Evolutionary conservation across 768 basidiomycete species (phyloP).

Genomic region (Postia placenta): DNA sequence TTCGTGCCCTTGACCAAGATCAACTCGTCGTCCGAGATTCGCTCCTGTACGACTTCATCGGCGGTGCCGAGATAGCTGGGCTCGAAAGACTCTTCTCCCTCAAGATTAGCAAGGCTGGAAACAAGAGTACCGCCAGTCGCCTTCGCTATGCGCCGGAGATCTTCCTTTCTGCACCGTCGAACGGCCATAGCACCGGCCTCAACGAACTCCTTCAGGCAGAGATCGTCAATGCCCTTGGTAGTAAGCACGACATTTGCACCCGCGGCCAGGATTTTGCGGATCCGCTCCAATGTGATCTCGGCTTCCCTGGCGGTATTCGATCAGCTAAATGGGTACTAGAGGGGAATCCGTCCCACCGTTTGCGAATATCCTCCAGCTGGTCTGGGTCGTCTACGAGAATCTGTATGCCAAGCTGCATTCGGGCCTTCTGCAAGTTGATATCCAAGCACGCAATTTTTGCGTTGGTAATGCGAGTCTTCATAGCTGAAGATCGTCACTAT

Average conservation of each 20-base stretch:
- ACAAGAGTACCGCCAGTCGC: conserved; percentile 94
- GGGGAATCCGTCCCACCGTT: conserved; percentile 51
- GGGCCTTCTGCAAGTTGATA: conserved; percentile 92
- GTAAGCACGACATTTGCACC: conserved; percentile 97
- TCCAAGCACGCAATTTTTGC: conserved; percentile 99
- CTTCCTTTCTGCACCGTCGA: conserved; percentile 95
- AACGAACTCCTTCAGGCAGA: conserved; percentile 97
- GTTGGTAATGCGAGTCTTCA: conserved; percentile 90
- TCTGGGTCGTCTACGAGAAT: conserved; percentile 96
- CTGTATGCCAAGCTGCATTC: conserved; percentile 98
- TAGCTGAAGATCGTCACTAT: conserved; percentile 75
- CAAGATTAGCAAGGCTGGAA: conserved; percentile 89
- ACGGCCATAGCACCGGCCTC: conserved; percentile 99
- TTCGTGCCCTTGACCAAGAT: conserved; percentile 98
- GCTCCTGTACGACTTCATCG: conserved; percentile 94
- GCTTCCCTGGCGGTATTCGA: conserved; percentile 58
- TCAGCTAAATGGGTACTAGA: no score
- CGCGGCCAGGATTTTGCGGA: conserved; percentile 91
- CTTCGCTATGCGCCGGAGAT: conserved; percentile 92
- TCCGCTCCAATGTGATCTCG: conserved; percentile 92
- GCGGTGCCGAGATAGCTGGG: conserved; percentile 84
- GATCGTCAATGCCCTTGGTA: conserved; percentile 97
- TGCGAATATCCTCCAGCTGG: conserved; percentile 93
- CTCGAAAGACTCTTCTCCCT: conserved; percentile 98
- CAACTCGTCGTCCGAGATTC: conserved; percentile 97